These are phyloP conservation scores for Penicillium malachiteum DNA, from an alignment of 495 filamentous ascomycete genomes.

Conservation along the genomic window DNA sequence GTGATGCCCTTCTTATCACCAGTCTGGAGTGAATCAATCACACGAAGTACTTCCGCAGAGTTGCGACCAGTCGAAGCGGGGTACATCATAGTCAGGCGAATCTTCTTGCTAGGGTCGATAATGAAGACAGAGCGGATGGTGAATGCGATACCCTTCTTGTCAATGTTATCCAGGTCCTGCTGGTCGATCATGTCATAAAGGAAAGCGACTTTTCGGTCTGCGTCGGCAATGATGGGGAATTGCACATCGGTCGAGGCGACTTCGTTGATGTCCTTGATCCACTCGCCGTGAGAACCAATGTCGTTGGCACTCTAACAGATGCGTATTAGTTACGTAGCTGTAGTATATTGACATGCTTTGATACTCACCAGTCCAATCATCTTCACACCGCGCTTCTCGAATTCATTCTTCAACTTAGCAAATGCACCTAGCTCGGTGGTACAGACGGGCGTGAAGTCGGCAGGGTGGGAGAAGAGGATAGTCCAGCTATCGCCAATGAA, in stretches of 20 bases:
- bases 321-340: conserved; percentile 50
- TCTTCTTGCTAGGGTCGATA: conserved; percentile 98
- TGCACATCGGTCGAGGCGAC: conserved; percentile 74
- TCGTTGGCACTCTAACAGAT: conserved; percentile 40
- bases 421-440: conserved; percentile 71
- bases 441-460: conserved; percentile 70
- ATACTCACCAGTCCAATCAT: conserved; percentile 59
- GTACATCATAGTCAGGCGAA: conserved; percentile 94
- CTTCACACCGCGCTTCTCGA: conserved; percentile 62
- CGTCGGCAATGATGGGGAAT: conserved; percentile 98
- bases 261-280: conserved; percentile 98
- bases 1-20: conserved; percentile 95
- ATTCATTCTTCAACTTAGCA: conserved; percentile 60
- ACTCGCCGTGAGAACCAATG: conserved; percentile 58
- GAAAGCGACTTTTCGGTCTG: conserved; percentile 88
- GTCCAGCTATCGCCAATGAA: conserved; percentile 61
- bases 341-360: conserved; percentile 12
- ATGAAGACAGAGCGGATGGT: conserved; percentile 99
- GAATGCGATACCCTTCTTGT: conserved; percentile 93
- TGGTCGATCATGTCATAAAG: conserved; percentile 96
- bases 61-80: conserved; percentile 97
- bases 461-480: conserved; percentile 68
- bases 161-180: conserved; percentile 82
- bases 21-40: conserved; percentile 94
- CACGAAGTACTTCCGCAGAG: conserved; percentile 90